Evolutionary conservation across 495 filamentous ascomycete species (phyloP).

Genomic region (Annulohypoxylon maeteangense): DNA sequence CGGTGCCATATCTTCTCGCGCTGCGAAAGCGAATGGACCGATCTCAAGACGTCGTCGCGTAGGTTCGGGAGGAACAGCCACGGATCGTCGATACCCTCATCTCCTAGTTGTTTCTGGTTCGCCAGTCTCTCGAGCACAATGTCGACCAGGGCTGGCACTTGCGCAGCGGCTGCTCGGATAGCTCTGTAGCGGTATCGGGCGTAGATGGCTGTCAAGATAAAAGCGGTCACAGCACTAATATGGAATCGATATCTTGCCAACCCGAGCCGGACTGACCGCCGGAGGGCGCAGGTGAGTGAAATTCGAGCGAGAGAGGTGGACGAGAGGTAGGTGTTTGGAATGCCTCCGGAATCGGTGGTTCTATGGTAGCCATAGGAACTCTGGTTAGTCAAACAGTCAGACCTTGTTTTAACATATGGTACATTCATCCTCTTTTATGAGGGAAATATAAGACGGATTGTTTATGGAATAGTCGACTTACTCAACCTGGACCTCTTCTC

Average conservation of each 20-base stretch:
- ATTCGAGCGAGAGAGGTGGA: constrained; percentile 87
- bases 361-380: constrained; percentile 74
- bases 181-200: constrained; percentile 64
- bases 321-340: constrained; percentile 66
- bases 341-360: constrained; percentile 68
- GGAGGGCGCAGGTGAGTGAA: constrained; percentile 87
- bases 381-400: constrained; percentile 78
- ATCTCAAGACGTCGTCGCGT: constrained; percentile 87
- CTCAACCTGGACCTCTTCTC: constrained; percentile 85
- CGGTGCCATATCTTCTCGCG: constrained; percentile 83
- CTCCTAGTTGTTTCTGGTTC: constrained; percentile 79
- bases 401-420: constrained; percentile 48
- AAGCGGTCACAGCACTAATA: constrained; percentile 76
- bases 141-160: constrained; percentile 82
- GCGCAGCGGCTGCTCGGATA: constrained; percentile 69
- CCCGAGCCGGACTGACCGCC: constrained; percentile 88
- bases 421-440: constrained; percentile 20
- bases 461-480: constrained; percentile 65
- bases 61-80: constrained; percentile 89
- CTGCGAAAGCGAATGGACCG: constrained; percentile 77
- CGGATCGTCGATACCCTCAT: constrained; percentile 73
- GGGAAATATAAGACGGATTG: constrained; percentile 4
- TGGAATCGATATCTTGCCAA: constrained; percentile 94
- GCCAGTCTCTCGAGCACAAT: constrained; percentile 84
- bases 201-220: constrained; percentile 63